A percentile compares a stretch with the other conserved stretches of the same genome.
phyloP scores from a whole-genome alignment of 1,284 basidiomycete species.

The Moesziomyces sp. region DNA sequence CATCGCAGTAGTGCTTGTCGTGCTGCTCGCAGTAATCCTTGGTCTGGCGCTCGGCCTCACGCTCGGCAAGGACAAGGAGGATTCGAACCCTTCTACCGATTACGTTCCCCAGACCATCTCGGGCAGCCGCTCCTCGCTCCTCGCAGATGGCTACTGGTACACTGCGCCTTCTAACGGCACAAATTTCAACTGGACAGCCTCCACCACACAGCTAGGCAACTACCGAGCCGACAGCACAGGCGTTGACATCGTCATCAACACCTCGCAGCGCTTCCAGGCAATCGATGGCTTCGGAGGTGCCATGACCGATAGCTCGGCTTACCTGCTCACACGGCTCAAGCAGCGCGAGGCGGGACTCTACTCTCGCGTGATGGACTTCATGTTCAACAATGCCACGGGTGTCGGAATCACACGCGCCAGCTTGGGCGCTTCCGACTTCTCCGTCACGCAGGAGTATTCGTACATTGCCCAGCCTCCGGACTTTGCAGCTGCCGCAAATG shows the following conservation, averaged over 20 bases:
- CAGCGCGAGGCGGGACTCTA: conserved; percentile 28
- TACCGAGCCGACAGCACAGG: conserved; percentile 32
- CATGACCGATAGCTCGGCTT: conserved; percentile 52
- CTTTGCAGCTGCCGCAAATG: conserved; percentile 11
- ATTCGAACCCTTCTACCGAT: conserved; percentile 15
- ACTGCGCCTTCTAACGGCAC: conserved; percentile 29
- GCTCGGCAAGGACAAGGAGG: conserved; percentile 16
- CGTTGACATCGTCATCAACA: conserved; percentile 50
- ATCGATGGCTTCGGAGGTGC: conserved; percentile 55
- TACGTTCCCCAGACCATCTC: conserved; percentile 28
- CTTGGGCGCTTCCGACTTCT: conserved; percentile 54
- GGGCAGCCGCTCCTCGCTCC: conserved; percentile 24
- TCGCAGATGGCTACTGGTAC: conserved; percentile 27
- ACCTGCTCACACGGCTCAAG: conserved; percentile 41
- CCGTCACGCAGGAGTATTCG: conserved; percentile 24
- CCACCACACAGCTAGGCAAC: conserved; percentile 18
- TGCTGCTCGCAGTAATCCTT: conserved; percentile 24
- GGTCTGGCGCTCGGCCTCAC: conserved; percentile 39
- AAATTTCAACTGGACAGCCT: conserved; percentile 43
- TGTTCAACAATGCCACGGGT: conserved; percentile 55
- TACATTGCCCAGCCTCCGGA: conserved; percentile 23
- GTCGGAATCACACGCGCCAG: conserved; percentile 35
- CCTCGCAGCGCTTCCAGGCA: conserved; percentile 20
- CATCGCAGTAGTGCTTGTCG: not conserved
- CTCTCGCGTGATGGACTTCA: conserved; percentile 39